Conservation (phyloP, 345 rosid genomes). For the Limnanthes douglasii region DNA sequence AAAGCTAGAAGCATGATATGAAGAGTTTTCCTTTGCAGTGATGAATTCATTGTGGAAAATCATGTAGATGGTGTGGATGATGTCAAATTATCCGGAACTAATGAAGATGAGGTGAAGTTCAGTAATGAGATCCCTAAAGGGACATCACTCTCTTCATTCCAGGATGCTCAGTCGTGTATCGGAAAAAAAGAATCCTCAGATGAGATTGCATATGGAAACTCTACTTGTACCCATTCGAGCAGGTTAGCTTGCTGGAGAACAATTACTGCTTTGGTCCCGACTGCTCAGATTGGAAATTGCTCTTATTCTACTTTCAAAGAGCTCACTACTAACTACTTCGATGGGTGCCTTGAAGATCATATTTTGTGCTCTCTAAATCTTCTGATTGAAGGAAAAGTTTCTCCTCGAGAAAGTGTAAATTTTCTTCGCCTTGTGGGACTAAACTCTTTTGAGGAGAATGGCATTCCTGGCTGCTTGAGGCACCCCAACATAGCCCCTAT, state of each 20-base stretch:
- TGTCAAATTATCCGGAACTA: conserved; percentile 4
- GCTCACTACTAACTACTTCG: conserved; percentile 31
- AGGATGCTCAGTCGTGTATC: conserved; percentile 12
- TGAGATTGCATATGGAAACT: conserved; percentile 12
- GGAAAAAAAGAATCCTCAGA: conserved; percentile 8
- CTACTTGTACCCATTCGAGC: conserved; percentile 20
- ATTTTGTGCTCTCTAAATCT: conserved; percentile 38
- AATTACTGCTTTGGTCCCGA: conserved; percentile 41
- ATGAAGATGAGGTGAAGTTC: conserved; percentile 9
- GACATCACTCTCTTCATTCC: conserved; percentile 5
- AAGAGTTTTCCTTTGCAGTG: conserved; percentile 17
- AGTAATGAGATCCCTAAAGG: conserved; percentile 3
- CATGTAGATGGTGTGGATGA: conserved; percentile 9
- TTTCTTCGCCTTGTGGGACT: conserved; percentile 49
- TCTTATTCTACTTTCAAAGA: conserved; percentile 31
- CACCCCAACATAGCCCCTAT: conserved; percentile 75
- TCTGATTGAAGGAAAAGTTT: conserved; percentile 50
- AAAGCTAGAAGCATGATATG: not conserved
- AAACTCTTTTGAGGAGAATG: conserved; percentile 33
- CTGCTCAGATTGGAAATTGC: conserved; percentile 30
- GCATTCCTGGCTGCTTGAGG: conserved; percentile 42
- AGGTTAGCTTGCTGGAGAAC: conserved; percentile 35
- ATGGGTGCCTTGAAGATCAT: conserved; percentile 54
- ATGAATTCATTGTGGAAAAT: conserved; percentile 17
- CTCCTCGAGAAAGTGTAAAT: conserved; percentile 42